Evolutionary conservation across 495 filamentous ascomycete species (phyloP).

Genomic region (Aspergillus biplanus): DNA sequence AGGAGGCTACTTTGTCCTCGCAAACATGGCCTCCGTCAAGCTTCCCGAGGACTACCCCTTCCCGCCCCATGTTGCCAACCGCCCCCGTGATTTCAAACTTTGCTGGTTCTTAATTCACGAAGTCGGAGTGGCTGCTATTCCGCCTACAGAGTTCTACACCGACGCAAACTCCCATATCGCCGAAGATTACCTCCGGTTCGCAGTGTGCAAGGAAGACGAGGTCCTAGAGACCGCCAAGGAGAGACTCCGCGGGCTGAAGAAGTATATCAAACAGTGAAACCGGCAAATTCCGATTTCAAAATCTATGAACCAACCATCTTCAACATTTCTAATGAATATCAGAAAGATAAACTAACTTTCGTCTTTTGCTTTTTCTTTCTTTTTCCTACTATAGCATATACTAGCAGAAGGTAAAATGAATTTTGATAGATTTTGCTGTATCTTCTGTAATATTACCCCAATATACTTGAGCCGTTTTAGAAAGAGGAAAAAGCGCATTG

Average conservation of each 20-base stretch:
- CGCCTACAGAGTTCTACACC: constrained; percentile 96
- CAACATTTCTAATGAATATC: too few species aligned
- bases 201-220: constrained; percentile 94
- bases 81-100: constrained; percentile 91
- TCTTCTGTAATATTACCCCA: too few species aligned
- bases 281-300: neutral
- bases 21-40: constrained; percentile 83
- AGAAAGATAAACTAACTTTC: too few species aligned
- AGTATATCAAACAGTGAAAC: constrained; percentile 61
- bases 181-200: constrained; percentile 92
- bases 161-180: constrained; percentile 78
- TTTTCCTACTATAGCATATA: too few species aligned
- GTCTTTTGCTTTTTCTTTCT: too few species aligned
- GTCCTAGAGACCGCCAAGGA: constrained; percentile 90
- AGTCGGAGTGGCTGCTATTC: constrained; percentile 92
- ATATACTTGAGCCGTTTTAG: too few species aligned
- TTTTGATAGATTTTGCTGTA: too few species aligned
- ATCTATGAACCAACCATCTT: neutral
- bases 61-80: constrained; percentile 80
- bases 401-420: too few species aligned
- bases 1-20: constrained; percentile 95
- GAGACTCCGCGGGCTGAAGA: constrained; percentile 80
- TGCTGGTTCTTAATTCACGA: constrained; percentile 97
- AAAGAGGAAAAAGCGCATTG: too few species aligned
- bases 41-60: constrained; percentile 82